phyloP scores from a whole-genome alignment of 1,284 basidiomycete genomes.

The Hypsizygus ulmarius region DNA sequence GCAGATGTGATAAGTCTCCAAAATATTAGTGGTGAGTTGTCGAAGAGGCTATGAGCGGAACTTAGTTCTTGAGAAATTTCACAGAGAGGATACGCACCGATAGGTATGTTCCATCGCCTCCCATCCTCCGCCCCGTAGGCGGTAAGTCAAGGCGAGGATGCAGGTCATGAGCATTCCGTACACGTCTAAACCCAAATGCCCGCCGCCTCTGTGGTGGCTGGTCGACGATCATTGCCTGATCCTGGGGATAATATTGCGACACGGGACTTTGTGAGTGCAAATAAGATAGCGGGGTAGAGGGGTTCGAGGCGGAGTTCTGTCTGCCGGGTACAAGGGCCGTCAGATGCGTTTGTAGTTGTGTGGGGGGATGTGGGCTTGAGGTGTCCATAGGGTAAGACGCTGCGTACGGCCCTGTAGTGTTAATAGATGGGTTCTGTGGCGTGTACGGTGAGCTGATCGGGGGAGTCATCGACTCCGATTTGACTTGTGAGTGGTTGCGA shows the following conservation, averaged over 20 bases:
- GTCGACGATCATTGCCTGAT: constrained; percentile 70
- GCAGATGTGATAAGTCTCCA: constrained; percentile 90
- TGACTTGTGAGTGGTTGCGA: constrained; percentile 58
- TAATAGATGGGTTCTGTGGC: constrained; percentile 40
- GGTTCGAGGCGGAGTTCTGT: constrained; percentile 56
- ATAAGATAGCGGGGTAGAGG: constrained; percentile 68
- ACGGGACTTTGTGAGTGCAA: constrained; percentile 49
- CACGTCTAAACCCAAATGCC: constrained; percentile 66
- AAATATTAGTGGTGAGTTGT: constrained; percentile 82
- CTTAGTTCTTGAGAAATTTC: constrained; percentile 17
- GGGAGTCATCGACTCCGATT: constrained; percentile 52
- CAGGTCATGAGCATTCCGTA: constrained; percentile 69
- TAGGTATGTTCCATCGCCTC: constrained; percentile 59
- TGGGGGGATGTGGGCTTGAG: constrained; percentile 55
- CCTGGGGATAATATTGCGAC: constrained; percentile 56
- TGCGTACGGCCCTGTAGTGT: constrained; percentile 27
- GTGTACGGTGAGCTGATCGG: constrained; percentile 54
- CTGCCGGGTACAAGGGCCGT: constrained; percentile 43
- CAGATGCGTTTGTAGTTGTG: constrained; percentile 45
- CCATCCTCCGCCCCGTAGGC: constrained; percentile 62
- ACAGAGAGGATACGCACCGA: constrained; percentile 45
- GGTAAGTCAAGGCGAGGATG: constrained; percentile 62
- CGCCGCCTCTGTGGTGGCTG: constrained; percentile 64
- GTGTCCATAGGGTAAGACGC: constrained; percentile 55
- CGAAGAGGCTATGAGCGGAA: constrained; percentile 65